phyloP scores from a whole-genome alignment of 495 filamentous ascomycete genomes.

The Penicillium fimorum region DNA sequence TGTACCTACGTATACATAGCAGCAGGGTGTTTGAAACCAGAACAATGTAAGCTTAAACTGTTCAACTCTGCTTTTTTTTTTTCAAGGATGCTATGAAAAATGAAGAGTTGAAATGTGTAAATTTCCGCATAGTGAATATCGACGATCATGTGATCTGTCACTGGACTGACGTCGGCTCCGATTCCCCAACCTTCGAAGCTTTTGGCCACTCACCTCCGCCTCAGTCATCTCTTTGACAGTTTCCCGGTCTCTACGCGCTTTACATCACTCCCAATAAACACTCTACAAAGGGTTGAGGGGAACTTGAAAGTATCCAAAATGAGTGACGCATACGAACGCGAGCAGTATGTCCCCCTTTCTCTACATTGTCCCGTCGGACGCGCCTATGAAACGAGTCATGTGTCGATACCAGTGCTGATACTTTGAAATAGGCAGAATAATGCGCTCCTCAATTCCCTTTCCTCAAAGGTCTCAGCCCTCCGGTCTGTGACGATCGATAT shows the following conservation, averaged over 20 bases:
- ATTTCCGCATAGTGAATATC: background rate
- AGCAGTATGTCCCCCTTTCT: constrained; percentile 52
- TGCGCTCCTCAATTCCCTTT: constrained; percentile 86
- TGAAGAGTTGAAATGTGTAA: background rate
- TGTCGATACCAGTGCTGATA: constrained; percentile 10
- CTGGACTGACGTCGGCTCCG: constrained; percentile 3
- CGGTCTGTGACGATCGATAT: constrained; percentile 98
- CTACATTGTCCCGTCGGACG: constrained; percentile 2
- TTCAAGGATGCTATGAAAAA: background rate
- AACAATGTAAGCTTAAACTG: background rate
- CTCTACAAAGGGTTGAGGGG: background rate
- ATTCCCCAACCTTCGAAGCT: background rate
- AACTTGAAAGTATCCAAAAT: constrained; percentile 48
- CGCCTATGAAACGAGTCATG: background rate
- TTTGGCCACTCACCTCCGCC: constrained; percentile 4
- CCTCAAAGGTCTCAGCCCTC: constrained; percentile 83
- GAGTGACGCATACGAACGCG: constrained; percentile 95
- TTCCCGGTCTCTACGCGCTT: background rate
- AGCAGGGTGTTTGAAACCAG: background rate
- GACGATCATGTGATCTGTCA: constrained; percentile 4
- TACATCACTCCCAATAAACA: background rate
- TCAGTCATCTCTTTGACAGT: background rate
- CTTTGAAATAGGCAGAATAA: constrained; percentile 76
- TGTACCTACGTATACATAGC: background rate
- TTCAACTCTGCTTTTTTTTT: background rate